Base-by-base conservation (phyloP, 306 rosid genomes). In the Canavalia gladiata region DNA sequence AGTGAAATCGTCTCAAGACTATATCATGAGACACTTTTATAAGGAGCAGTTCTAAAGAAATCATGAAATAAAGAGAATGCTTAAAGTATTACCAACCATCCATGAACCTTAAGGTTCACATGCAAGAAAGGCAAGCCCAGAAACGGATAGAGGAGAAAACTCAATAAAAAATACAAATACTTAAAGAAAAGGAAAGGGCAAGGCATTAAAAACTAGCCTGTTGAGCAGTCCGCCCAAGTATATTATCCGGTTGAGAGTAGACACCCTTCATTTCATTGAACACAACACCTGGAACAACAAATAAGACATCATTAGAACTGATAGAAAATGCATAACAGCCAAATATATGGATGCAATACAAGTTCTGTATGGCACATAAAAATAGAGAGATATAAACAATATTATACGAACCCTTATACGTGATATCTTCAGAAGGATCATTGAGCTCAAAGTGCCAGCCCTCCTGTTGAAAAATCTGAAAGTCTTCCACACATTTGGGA, bases 261-360 rank as follows among this genome's bases (percentile, higher is more conserved):
- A 93, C 99, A 62, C 98, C 98, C 84, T 95, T 95, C 99, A 95
- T 95, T 91, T 95, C 98, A 82, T 95, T 95, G 85, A 95, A 95
- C 68, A 95, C 99, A 84, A 95, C 99, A 82, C 99, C 99, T 93
- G 73, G 58, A 86, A 88, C 63, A 28, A 77, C 29, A 50, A 57
- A 85, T 35, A 86, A 71, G 18, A 30, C 68, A 8, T 8, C 41
- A 78, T 10, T 68, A 79, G 31, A 81, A 72, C 51, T 13, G 8
- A 67, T n/a, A 39, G 57, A 33, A 18, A 74, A 33, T 25, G 46
- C 49, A 58, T 30, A 31, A 31, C 34, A n/a, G 30, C 49, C 29
- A 75, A 43, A 72, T 74, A 29, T 30, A 75, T 62, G 11, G 43
- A 37, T 13, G 76, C 54, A 58, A 12, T 13, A 29, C 13, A 77